phyloP scores from a whole-genome alignment of 1,139 yeast species.

The Yueomyces sp. region DNA sequence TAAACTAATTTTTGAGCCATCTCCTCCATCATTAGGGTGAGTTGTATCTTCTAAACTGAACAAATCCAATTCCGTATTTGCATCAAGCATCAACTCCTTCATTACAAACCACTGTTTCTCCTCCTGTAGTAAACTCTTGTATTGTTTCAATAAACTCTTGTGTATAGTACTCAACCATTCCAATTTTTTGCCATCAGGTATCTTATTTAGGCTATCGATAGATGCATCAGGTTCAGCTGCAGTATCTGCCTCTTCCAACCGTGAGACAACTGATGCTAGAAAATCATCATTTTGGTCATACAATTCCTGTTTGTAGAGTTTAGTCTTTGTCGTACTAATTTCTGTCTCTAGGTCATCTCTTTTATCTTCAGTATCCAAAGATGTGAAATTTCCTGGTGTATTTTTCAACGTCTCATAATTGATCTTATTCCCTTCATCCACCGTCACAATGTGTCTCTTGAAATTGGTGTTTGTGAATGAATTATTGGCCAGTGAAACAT shows the following conservation, averaged over 20 bases:
- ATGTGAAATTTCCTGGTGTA: slow-evolving; percentile 19
- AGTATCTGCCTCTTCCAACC: slow-evolving; percentile 1
- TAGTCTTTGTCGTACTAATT: slow-evolving; percentile 16
- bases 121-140: slow-evolving; percentile 8
- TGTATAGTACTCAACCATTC: slow-evolving; percentile 16
- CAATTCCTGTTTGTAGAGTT: slow-evolving; percentile 16
- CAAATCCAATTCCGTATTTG: slow-evolving; percentile 22
- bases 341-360: slow-evolving; percentile 7
- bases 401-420: slow-evolving; percentile 24
- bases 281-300: slow-evolving; percentile 19
- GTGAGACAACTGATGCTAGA: slow-evolving; percentile 6
- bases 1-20: background rate
- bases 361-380: background rate
- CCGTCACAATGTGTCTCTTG: slow-evolving; percentile 20
- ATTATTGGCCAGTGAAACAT: background rate
- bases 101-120: slow-evolving; percentile 23
- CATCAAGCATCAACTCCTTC: slow-evolving; percentile 22
- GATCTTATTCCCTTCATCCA: slow-evolving; percentile 22
- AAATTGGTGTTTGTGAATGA: slow-evolving; percentile 6
- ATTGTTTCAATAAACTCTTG: slow-evolving; percentile 11
- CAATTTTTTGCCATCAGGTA: slow-evolving; percentile 8
- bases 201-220: slow-evolving; percentile 1
- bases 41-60: slow-evolving; percentile 12
- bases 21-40: background rate
- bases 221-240: slow-evolving; percentile 1